These are phyloP conservation scores for Apophysomyces variabilis DNA, from an alignment of 371 early-diverging fungal genomes.

Conservation along the genomic window DNA sequence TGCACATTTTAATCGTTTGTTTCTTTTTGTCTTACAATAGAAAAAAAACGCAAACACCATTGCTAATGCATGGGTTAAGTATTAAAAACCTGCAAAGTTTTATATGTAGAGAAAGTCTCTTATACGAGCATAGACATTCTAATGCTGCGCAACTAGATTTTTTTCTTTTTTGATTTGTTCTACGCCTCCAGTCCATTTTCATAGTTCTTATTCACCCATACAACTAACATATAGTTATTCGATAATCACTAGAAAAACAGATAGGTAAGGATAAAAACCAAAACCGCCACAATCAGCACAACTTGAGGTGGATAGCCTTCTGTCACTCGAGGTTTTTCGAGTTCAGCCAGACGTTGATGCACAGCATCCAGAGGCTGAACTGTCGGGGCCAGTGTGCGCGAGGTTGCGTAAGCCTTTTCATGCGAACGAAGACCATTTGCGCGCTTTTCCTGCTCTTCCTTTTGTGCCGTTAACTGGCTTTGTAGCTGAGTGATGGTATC, in stretches of 20 bases:
- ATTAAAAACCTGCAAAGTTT: too few species aligned
- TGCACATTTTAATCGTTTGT: too few species aligned
- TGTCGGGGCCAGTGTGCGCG: neutral
- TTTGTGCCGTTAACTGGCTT: neutral
- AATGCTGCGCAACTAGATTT: too few species aligned
- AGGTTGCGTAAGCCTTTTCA: neutral
- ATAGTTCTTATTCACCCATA: neutral
- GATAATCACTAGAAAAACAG: constrained; percentile 12
- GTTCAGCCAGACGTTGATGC: constrained; percentile 7
- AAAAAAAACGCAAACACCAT: too few species aligned
- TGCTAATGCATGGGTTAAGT: too few species aligned
- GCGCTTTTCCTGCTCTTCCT: neutral
- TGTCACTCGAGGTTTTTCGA: constrained; percentile 1
- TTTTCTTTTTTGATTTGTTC: too few species aligned
- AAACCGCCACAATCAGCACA: constrained; percentile 4
- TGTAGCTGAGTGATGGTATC: neutral
- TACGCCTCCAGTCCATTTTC: neutral
- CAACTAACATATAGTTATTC: neutral
- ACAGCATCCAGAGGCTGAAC: constrained; percentile 5
- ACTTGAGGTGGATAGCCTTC: constrained; percentile 21
- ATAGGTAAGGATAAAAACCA: constrained; percentile 14
- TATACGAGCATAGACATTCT: too few species aligned
- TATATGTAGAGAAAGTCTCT: too few species aligned
- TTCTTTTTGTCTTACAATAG: too few species aligned
- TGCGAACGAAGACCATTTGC: neutral